phyloP scores from a whole-genome alignment of 495 filamentous ascomycete species.

The Coniosporium apollinis region DNA sequence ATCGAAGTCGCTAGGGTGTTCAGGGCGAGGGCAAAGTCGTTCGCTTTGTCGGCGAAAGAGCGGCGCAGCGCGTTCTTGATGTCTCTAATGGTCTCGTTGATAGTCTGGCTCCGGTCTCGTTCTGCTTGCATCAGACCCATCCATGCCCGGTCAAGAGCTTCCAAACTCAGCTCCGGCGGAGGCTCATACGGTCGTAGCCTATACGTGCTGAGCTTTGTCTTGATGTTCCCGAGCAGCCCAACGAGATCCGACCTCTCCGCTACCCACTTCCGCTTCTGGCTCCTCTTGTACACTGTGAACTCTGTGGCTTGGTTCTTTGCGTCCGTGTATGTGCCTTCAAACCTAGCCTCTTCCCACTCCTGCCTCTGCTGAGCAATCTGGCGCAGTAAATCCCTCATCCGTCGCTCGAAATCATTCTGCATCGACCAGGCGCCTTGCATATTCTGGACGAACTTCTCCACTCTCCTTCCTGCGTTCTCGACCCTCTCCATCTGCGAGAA shows the following conservation, averaged over 20 bases:
- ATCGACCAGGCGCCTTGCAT: constrained; percentile 99
- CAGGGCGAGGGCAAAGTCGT: constrained; percentile 86
- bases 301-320: constrained; percentile 71
- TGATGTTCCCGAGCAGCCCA: constrained; percentile 91
- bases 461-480: constrained; percentile 86
- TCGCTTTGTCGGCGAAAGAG: constrained; percentile 88
- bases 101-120: constrained; percentile 71
- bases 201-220: constrained; percentile 93
- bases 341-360: constrained; percentile 59
- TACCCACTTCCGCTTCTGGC: constrained; percentile 83
- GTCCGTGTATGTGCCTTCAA: constrained; percentile 83
- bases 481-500: constrained; percentile 97
- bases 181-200: constrained; percentile 80
- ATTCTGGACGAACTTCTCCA: constrained; percentile 96
- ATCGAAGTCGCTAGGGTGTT: constrained; percentile 88
- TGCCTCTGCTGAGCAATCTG: constrained; percentile 55
- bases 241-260: constrained; percentile 93
- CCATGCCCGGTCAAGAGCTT: constrained; percentile 74
- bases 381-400: constrained; percentile 65
- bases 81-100: constrained; percentile 95
- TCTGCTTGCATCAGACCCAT: constrained; percentile 58
- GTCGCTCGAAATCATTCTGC: constrained; percentile 84
- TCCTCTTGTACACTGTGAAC: constrained; percentile 76
- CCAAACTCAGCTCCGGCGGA: constrained; percentile 59
- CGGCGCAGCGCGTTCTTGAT: constrained; percentile 91